Base-by-base conservation (phyloP, 768 basidiomycete species). In the Paxillus involutus region DNA sequence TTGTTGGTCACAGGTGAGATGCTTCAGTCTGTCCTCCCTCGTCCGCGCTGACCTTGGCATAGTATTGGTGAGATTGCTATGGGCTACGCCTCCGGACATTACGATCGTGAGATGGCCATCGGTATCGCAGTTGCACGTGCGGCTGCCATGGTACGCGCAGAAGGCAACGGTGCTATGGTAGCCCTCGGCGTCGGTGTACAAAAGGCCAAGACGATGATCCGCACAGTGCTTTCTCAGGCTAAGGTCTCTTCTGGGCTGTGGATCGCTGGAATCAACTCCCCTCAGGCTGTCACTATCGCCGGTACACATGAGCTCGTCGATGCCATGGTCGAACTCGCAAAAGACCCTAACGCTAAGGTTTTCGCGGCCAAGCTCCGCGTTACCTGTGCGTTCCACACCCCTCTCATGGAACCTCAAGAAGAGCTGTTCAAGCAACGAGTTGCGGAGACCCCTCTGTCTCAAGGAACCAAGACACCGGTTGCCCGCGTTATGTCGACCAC, bases 61-160 rank as follows among this genome's bases (percentile, higher is more conserved):
- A 62, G 59, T 59, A 57, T 66, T n/a, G 71, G 72, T 29, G 72
- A 74, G 47, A 70, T 73, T 41, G 72, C 69, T 4, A 73, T 73
- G 63, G 64, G 70, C 40, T 74, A 74, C 26, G 71, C 72, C 12
- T 68, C 73, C 2, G 72, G 73, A 10, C 66, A 74, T 21, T 69
- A 69, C 37, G 62, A 73, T 41, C 72, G 64, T 44, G 61, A 71
- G 49, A 71, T 64, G 57, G 63, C 70, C 3, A 32, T 74, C 33
- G 72, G 67, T 36, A 62, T 73, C n/a, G 71, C 72, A 11, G 61
- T 66, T 11, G 72, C 70, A 14, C 72, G 72, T 54, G 71, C 71
- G 4, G 64, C 62, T n/a, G 69, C 73, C 16, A 74, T 73, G 73
- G 59, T 36, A n/a, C 44, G 62, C 16, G 71, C 71, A 44, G 70